Evolutionary conservation across 345 rosid genomes (phyloP).

Genomic region (Linum tenue): DNA sequence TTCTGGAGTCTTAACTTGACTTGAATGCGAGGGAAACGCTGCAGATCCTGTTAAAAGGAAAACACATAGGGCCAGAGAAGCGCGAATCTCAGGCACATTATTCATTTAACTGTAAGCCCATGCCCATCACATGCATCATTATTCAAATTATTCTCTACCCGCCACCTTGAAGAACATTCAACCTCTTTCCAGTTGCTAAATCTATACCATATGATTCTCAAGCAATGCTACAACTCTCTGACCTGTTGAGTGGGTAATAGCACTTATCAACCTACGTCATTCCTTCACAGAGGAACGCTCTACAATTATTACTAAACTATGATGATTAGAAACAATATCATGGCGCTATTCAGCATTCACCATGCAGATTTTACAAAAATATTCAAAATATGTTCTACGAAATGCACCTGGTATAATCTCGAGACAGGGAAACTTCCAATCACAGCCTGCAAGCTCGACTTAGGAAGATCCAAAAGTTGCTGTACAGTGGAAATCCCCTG

Average conservation of each 20-base stretch:
- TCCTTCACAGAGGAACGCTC: too few species aligned
- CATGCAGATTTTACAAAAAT: background rate
- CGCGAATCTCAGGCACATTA: background rate
- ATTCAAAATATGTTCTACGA: background rate
- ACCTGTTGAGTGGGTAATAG: too few species aligned
- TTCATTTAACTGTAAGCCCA: background rate
- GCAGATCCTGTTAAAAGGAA: constrained; percentile 53
- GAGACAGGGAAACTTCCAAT: constrained; percentile 44
- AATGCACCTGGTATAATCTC: constrained; percentile 56
- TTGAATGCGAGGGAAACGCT: constrained; percentile 56
- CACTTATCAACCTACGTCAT: too few species aligned
- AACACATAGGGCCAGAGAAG: background rate
- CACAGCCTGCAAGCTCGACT: constrained; percentile 42
- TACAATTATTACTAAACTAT: too few species aligned
- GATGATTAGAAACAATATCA: too few species aligned
- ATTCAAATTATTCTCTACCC: too few species aligned
- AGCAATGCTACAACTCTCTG: too few species aligned
- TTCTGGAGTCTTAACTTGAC: constrained; percentile 55
- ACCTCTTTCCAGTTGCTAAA: too few species aligned
- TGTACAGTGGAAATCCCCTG: constrained; percentile 54
- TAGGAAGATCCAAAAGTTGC: constrained; percentile 64
- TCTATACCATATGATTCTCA: too few species aligned
- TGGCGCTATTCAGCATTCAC: background rate
- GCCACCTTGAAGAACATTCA: too few species aligned
- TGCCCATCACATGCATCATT: too few species aligned